phyloP scores from a whole-genome alignment of 805 yeast species.

The Cyberlindnera bimundalis region DNA sequence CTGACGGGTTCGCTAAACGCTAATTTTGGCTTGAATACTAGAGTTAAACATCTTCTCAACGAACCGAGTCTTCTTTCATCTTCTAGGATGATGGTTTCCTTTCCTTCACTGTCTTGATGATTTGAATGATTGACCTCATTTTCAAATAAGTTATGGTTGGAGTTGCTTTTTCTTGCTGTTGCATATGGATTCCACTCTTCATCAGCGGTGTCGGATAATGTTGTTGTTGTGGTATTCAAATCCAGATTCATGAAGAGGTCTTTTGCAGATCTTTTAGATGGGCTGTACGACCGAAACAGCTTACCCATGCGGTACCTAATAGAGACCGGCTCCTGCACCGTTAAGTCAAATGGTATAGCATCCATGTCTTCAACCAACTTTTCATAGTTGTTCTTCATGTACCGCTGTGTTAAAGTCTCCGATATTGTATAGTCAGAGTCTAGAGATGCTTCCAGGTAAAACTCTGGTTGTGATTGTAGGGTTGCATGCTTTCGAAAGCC shows the following conservation, averaged over 20 bases:
- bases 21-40: neutral
- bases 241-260: conserved; percentile 7
- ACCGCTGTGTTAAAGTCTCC: conserved; percentile 28
- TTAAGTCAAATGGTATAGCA: conserved; percentile 24
- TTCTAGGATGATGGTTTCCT: neutral
- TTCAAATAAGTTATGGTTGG: neutral
- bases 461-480: too few species aligned
- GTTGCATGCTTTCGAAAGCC: too few species aligned
- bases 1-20: neutral
- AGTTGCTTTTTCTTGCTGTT: conserved; percentile 8
- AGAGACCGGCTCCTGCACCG: conserved; percentile 11
- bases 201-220: conserved; percentile 2
- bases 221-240: neutral
- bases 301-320: conserved; percentile 12
- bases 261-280: conserved; percentile 6
- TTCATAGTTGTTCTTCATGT: conserved; percentile 22
- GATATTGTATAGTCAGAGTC: conserved; percentile 12
- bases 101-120: neutral
- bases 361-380: conserved; percentile 25
- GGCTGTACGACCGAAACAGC: conserved; percentile 19
- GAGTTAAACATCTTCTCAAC: neutral
- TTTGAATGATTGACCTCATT: neutral
- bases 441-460: too few species aligned
- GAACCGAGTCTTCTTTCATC: neutral
- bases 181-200: conserved; percentile 23